Conservation (phyloP, 2,329 filamentous ascomycete species). For the Basipetospora sp. region DNA sequence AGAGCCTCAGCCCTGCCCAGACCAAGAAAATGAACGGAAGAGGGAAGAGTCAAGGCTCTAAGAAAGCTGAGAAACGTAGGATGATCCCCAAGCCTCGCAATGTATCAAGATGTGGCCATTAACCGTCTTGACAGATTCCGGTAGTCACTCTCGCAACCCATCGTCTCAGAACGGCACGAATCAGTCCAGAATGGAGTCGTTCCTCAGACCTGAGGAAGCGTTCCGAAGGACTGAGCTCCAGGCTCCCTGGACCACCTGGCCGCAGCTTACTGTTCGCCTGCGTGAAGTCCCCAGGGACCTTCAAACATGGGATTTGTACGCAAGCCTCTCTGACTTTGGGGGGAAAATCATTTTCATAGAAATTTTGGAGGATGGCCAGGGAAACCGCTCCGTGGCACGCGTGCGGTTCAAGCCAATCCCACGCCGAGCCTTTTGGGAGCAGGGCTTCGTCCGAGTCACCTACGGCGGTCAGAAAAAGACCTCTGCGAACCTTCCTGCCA, state of each 20-base stretch:
- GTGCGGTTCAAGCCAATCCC: slow-evolving; percentile 47
- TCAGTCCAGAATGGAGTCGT: no score
- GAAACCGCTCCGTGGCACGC: slow-evolving; percentile 26
- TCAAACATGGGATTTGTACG: slow-evolving; percentile 31
- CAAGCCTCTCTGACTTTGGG: slow-evolving; percentile 30
- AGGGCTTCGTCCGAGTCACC: slow-evolving; percentile 11
- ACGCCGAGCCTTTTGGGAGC: slow-evolving; percentile 33
- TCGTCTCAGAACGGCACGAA: no score
- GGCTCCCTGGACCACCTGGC: slow-evolving; percentile 21
- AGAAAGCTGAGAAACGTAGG: no score
- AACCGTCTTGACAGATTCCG: no score
- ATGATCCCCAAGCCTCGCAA: no score
- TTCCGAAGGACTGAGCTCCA: not conserved
- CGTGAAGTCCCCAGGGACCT: slow-evolving; percentile 20
- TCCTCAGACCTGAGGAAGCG: no score
- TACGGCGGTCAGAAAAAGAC: not conserved
- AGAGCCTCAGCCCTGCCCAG: no score
- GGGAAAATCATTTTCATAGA: slow-evolving; percentile 44
- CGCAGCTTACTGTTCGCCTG: slow-evolving; percentile 19
- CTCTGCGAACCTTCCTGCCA: not conserved
- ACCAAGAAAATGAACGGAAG: no score
- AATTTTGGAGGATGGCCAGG: slow-evolving; percentile 29
- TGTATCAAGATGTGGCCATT: no score
- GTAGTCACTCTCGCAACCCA: no score
- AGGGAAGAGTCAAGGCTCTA: no score